Evolutionary conservation across 1,284 basidiomycete species (phyloP).

Genomic region (Neonothopanus nambi): DNA sequence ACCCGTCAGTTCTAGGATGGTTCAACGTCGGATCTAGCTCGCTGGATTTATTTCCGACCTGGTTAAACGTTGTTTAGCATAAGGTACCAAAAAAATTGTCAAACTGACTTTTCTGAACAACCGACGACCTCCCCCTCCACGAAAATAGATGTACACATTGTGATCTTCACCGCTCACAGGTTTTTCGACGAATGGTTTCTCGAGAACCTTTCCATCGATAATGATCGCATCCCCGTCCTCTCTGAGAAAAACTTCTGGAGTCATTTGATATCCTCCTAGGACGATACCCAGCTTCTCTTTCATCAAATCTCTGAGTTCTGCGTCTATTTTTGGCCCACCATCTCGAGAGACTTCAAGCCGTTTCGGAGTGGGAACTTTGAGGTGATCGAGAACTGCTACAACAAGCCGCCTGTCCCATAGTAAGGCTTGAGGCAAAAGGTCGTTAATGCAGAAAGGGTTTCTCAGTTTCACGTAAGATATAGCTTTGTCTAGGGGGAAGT

Average conservation of each 20-base stretch:
- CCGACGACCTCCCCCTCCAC: slow-evolving; percentile 88
- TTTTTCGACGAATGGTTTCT: slow-evolving; percentile 99
- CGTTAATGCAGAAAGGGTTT: slow-evolving; percentile 95
- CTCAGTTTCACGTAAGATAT: slow-evolving; percentile 92
- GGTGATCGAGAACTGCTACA: slow-evolving; percentile 87
- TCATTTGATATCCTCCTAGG: slow-evolving; percentile 70
- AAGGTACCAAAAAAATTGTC: slow-evolving; percentile 1
- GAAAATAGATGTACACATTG: slow-evolving; percentile 98
- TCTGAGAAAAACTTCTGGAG: slow-evolving; percentile 79
- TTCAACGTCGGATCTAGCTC: slow-evolving; percentile 86
- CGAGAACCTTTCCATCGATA: slow-evolving; percentile 85
- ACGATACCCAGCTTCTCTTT: slow-evolving; percentile 75
- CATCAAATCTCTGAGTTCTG: slow-evolving; percentile 71
- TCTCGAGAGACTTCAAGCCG: slow-evolving; percentile 92
- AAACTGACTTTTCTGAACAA: slow-evolving; percentile 87
- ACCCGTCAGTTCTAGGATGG: slow-evolving; percentile 93
- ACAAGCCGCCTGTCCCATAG: slow-evolving; percentile 98
- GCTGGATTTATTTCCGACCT: slow-evolving; percentile 99
- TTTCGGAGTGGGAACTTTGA: slow-evolving; percentile 88
- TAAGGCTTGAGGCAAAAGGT: slow-evolving; percentile 87
- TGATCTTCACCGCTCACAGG: slow-evolving; percentile 98
- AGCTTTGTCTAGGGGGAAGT: slow-evolving; percentile 97
- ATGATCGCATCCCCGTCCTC: slow-evolving; percentile 90
- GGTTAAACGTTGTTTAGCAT: not conserved
- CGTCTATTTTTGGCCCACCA: slow-evolving; percentile 86